Conservation (phyloP, 23 red algal genomes). For the Chondrus crispus region DNA sequence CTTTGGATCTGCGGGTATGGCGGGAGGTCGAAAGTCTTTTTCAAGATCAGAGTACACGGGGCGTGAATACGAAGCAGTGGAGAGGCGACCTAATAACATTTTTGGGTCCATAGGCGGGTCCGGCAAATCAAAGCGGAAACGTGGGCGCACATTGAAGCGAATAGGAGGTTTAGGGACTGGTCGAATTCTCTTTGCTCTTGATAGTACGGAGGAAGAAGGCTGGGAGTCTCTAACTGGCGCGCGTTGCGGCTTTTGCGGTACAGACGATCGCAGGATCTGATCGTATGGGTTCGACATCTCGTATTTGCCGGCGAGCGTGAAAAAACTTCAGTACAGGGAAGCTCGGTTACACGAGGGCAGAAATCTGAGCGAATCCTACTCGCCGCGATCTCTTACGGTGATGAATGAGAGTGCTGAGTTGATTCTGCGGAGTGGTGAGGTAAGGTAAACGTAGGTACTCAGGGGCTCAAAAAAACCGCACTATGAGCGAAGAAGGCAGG, state of each 20-base stretch:
- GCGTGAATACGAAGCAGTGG: conserved; percentile 37
- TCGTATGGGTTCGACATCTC: background rate
- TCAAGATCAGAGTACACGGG: conserved; percentile 37
- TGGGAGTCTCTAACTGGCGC: background rate
- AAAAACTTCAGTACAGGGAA: too few relatives aligned
- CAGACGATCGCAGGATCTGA: background rate
- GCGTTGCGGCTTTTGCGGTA: background rate
- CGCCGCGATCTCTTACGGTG: too few relatives aligned
- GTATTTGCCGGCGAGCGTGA: too few relatives aligned
- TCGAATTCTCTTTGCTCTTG: background rate
- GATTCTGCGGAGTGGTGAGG: too few relatives aligned
- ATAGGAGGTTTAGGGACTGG: conserved; percentile 24
- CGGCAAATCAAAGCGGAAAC: conserved; percentile 56
- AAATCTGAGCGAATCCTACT: too few relatives aligned
- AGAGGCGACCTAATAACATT: conserved; percentile 50
- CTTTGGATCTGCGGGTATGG: conserved; percentile 37
- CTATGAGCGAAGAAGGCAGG: too few relatives aligned
- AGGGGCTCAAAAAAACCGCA: too few relatives aligned
- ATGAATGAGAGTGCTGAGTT: too few relatives aligned
- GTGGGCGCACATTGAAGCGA: conserved; percentile 41
- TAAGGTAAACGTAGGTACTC: too few relatives aligned
- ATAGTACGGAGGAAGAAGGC: background rate
- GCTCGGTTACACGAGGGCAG: too few relatives aligned
- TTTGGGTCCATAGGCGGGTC: conserved; percentile 61
- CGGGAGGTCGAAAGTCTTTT: conserved; percentile 17